A percentile compares a stretch with the other conserved stretches of the same genome.
Conservation (phyloP, 2,329 filamentous ascomycete species). For the Lachnellula suecica region DNA sequence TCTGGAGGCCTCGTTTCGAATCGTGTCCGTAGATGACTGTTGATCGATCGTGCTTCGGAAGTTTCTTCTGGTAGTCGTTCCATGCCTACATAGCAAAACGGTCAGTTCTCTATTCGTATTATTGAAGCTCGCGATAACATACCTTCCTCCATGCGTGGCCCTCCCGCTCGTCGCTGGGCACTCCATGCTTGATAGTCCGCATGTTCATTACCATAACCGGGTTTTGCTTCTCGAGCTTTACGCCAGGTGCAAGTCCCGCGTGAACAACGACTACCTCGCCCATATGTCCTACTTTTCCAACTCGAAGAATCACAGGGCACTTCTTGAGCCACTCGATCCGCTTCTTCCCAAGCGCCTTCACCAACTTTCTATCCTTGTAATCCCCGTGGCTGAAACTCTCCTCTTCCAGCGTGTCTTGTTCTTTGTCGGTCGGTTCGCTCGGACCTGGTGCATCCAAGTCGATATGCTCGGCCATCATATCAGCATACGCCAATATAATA, state of each 20-base stretch:
- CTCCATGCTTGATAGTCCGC: slow-evolving; percentile 53
- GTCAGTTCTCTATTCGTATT: neutral
- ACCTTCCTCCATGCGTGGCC: slow-evolving; percentile 33
- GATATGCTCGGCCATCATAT: slow-evolving; percentile 34
- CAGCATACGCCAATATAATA: slow-evolving; percentile 65
- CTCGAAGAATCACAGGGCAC: slow-evolving; percentile 75
- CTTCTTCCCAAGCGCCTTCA: slow-evolving; percentile 35
- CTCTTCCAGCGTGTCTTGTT: slow-evolving; percentile 25
- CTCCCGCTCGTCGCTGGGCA: slow-evolving; percentile 27
- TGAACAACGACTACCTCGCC: slow-evolving; percentile 76
- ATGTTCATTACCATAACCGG: slow-evolving; percentile 89
- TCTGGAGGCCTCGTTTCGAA: slow-evolving; percentile 66
- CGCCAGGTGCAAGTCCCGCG: slow-evolving; percentile 77
- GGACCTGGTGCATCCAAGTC: slow-evolving; percentile 21
- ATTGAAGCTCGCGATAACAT: neutral
- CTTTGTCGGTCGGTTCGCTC: slow-evolving; percentile 29
- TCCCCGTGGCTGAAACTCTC: slow-evolving; percentile 27
- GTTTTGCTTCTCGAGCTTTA: slow-evolving; percentile 69
- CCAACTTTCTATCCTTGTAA: slow-evolving; percentile 28
- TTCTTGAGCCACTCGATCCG: slow-evolving; percentile 69
- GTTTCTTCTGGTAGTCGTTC: slow-evolving; percentile 48
- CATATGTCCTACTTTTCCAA: slow-evolving; percentile 61
- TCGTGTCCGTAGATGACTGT: slow-evolving; percentile 91
- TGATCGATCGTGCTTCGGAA: slow-evolving; percentile 40
- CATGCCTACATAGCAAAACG: slow-evolving; percentile 43